Conservation (phyloP, 2,329 filamentous ascomycete genomes). For the Diaporthe capsici region DNA sequence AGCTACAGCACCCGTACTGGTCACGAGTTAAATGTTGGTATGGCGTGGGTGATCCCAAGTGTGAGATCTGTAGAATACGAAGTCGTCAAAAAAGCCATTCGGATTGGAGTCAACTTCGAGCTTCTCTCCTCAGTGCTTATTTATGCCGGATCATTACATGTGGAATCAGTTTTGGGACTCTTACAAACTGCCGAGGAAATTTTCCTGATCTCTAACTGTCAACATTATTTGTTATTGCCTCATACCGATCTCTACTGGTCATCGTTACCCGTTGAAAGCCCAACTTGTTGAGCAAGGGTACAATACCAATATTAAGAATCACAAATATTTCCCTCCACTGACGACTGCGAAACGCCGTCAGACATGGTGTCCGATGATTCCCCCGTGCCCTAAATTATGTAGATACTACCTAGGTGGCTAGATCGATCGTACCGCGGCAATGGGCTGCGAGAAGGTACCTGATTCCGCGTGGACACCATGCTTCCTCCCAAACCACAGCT, state of each 20-base stretch:
- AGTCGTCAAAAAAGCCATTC: too few relatives aligned
- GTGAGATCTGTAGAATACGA: not conserved
- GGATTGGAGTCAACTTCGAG: too few relatives aligned
- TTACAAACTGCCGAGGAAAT: not conserved
- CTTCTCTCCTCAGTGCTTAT: not conserved
- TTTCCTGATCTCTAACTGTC: too few relatives aligned
- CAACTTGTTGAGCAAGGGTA: not conserved
- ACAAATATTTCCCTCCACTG: not conserved
- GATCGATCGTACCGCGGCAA: not conserved
- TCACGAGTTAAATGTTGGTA: too few relatives aligned
- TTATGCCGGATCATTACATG: not conserved
- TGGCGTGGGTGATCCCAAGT: not conserved
- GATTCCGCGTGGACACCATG: too few relatives aligned
- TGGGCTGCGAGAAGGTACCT: too few relatives aligned
- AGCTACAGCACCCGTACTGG: too few relatives aligned
- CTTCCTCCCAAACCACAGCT: not conserved
- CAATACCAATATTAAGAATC: not conserved
- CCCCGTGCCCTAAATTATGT: not conserved
- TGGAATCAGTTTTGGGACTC: not conserved
- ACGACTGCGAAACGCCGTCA: not conserved
- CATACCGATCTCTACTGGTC: not conserved
- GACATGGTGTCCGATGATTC: too few relatives aligned
- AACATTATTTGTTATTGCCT: not conserved
- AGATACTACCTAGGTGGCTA: not conserved
- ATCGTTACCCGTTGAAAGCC: too few relatives aligned